Base-by-base conservation (phyloP, 331 rosid genomes). In the Pyrus hybrid region DNA sequence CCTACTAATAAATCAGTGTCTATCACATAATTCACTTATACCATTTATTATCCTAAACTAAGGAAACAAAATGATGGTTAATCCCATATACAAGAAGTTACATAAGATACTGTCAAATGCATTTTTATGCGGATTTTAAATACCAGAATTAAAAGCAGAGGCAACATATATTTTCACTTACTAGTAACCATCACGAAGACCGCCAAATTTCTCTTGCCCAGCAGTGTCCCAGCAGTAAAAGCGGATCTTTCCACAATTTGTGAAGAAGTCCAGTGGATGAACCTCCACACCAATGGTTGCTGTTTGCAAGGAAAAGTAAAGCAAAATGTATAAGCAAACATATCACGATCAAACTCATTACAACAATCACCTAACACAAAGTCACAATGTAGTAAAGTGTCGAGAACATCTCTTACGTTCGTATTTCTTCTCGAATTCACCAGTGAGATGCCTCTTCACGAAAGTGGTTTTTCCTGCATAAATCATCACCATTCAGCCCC, bases 151-250 rank as follows among this genome's bases (percentile, higher is more conserved):
- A 41, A 41, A 41, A 41, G 45, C 28, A 21, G 61, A 6, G 11
- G 30, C 14, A 69, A 25, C 30, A 18, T 20, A 8, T 29, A 62
- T 10, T 45, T 71, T 54, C 35, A 78, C 93, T 81, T 82, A 89
- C 94, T 89, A 89, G 78, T 89, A 89, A 33, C 91, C 91, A 80
- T 89, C 94, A 60, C 94, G 71, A 21, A 89, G 94, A 63, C 91
- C 90, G 41, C 94, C 94, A 56, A 89, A 89, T 49, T 87, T 85
- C 87, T 89, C 94, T 76, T 89, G 94, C 22, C 94, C 94, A 64
- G 91, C 94, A 78, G 93, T 89, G 78, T 89, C 93, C 93, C 93
- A 89, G 80, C 93, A 89, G 79, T 87, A 78, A 80, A 89, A 89
- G 25, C 91, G 83, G 65, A 89, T 85, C 74, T 78, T 83, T 37